Evolutionary conservation across 2,329 filamentous ascomycete species (phyloP), one percentile per base, ranked within the genome.

Genomic region (Aspergillus ustus): DNA sequence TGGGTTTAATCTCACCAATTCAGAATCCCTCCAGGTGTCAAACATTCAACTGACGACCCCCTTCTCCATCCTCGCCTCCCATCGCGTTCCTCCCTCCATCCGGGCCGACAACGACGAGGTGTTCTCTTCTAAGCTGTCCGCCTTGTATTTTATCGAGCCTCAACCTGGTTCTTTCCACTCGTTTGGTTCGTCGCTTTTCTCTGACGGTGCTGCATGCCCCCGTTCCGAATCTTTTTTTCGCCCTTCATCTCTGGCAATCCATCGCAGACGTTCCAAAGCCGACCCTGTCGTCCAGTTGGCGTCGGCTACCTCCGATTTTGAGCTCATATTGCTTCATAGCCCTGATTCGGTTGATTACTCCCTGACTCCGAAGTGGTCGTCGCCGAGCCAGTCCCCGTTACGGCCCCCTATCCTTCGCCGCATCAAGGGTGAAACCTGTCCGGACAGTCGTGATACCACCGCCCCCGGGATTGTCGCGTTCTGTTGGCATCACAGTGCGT

Each of bases 391-490:
- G 29, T 31, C 43, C 45, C 51, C 34, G 43, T 46, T 43, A 50
- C 57, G 43, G 28, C 46, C 52, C 34, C 52, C 54, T 57, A 44
- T 57, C 59, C 53, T 44, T 28, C 20, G 37, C 28, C 31, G 60
- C 49, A 31, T 54, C n/a, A 57, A 56, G 49, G 59, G 29, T 44
- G 29, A 60, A 15, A 53, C 48, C 28, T 44, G 54, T 53, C 22
- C 40, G 34, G 43, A 63, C 48, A n/a, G 7, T 45, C 34, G 49
- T 57, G 19, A 60, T 50, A 54, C 52, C 40, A 52, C 19, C 51
- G 49, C 40, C 48, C 55, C 52, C 37, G 57, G 53, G 61, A 66
- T 61, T 61, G 59, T 65, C 61, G 59, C 64, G 65, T 58, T 49
- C 40, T 59, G 31, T 50, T 56, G 59, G 59, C 55, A 45, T 62